Evolutionary conservation across 148 eudicot genomes (phyloP).

Genomic region (Dysphania ambrosioides): DNA sequence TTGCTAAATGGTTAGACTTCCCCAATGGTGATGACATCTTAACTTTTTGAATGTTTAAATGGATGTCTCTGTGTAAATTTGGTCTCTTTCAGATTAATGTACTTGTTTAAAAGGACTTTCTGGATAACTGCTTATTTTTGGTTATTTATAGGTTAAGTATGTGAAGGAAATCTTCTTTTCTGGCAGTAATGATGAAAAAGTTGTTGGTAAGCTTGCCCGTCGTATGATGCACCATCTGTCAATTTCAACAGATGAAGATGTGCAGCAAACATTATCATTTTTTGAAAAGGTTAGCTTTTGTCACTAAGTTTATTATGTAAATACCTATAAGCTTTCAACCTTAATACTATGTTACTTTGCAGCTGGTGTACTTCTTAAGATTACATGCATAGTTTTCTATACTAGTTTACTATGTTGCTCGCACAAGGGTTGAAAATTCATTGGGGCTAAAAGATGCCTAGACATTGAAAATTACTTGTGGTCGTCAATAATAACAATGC

Average conservation of each 20-base stretch:
- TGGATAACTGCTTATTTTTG: slow-evolving; percentile 29
- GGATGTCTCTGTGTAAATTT: no score
- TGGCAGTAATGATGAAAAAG: slow-evolving; percentile 40
- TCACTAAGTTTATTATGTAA: background rate
- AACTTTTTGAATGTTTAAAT: background rate
- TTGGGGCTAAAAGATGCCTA: background rate
- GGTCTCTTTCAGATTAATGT: background rate
- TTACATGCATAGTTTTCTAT: background rate
- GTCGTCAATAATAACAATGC: no score
- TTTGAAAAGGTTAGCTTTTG: slow-evolving; percentile 62
- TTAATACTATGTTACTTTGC: background rate
- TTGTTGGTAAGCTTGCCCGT: slow-evolving; percentile 53
- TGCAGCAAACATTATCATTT: slow-evolving; percentile 77
- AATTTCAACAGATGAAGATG: slow-evolving; percentile 65
- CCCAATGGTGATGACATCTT: background rate
- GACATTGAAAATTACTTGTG: no score
- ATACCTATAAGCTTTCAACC: no score
- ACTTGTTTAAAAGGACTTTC: background rate
- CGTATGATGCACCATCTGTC: slow-evolving; percentile 80
- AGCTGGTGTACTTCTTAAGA: background rate
- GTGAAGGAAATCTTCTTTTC: slow-evolving; percentile 79
- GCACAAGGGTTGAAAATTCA: background rate
- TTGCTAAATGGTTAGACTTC: background rate
- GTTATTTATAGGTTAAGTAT: slow-evolving; percentile 58
- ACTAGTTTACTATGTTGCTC: background rate